Percentiles rank a stretch among this genome's conserved stretches.
phyloP scores from a whole-genome alignment of 352 stramenopile species.

The Phytophthora agathidicida region DNA sequence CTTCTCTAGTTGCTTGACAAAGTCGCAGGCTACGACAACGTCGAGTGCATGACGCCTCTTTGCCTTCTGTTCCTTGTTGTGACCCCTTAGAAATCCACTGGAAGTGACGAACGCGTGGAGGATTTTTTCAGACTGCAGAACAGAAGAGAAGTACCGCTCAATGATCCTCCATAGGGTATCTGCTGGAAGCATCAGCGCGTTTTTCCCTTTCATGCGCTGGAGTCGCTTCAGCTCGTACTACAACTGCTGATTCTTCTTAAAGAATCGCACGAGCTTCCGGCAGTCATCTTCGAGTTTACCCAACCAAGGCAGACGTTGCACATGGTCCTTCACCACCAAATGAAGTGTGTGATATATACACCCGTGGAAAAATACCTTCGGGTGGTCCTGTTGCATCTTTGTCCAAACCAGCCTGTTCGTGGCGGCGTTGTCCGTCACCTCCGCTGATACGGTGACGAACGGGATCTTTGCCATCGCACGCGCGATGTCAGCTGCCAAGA shows the following conservation, averaged over 20 bases:
- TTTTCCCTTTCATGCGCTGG: not conserved
- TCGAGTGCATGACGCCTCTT: conserved; percentile 2
- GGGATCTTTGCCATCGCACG: no score
- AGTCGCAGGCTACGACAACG: not conserved
- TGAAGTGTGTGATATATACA: not conserved
- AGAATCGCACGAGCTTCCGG: not conserved
- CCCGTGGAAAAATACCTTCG: not conserved
- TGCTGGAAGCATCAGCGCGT: not conserved
- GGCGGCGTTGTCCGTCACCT: not conserved
- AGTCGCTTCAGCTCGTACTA: conserved; percentile 2
- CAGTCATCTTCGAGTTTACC: not conserved
- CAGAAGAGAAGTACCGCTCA: not conserved
- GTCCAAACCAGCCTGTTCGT: not conserved
- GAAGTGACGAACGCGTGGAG: not conserved
- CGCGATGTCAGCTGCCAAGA: not conserved
- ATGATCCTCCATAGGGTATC: conserved; percentile 9
- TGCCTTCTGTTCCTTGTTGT: conserved; percentile 7
- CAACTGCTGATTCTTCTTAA: conserved; percentile 14
- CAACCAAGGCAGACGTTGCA: not conserved
- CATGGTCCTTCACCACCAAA: conserved; percentile 1
- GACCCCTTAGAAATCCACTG: not conserved
- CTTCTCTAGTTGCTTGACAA: conserved; percentile 1
- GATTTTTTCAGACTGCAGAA: not conserved
- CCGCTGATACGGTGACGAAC: not conserved
- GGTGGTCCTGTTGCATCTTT: not conserved